Conservation (phyloP, 2,329 filamentous ascomycete species). For the Aspergillus tanneri region DNA sequence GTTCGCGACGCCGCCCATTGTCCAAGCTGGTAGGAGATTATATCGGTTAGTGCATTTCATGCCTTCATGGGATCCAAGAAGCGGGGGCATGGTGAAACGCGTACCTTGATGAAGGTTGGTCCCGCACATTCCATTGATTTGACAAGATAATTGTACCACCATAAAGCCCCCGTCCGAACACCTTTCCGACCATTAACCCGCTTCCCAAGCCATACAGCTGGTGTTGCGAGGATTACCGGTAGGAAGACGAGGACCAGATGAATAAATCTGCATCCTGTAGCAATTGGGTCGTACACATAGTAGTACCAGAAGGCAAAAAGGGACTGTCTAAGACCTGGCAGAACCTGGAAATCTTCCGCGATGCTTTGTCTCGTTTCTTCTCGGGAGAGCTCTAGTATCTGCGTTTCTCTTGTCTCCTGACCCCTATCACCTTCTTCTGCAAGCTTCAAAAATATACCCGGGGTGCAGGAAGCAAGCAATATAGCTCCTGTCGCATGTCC, state of each 20-base stretch:
- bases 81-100: slow-evolving; percentile 2
- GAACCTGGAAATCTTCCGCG: slow-evolving; percentile 59
- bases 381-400: slow-evolving; percentile 81
- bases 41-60: slow-evolving; percentile 2
- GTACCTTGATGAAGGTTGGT: slow-evolving; percentile 93
- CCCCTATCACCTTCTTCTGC: slow-evolving; percentile 51
- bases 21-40: slow-evolving; percentile 61
- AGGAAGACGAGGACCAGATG: slow-evolving; percentile 87
- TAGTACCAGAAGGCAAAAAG: slow-evolving; percentile 66
- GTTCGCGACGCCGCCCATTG: slow-evolving; percentile 97
- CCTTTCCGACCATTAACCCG: slow-evolving; percentile 64
- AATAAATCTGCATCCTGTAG: slow-evolving; percentile 82
- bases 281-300: slow-evolving; percentile 69
- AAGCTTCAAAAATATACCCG: slow-evolving; percentile 60
- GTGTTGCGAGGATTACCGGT: slow-evolving; percentile 78
- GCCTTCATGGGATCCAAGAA: not conserved
- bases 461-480: slow-evolving; percentile 51
- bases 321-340: slow-evolving; percentile 58
- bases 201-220: slow-evolving; percentile 74
- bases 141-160: slow-evolving; percentile 93
- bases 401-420: slow-evolving; percentile 71
- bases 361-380: slow-evolving; percentile 72
- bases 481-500: slow-evolving; percentile 30
- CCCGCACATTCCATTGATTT: slow-evolving; percentile 87
- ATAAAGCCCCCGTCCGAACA: slow-evolving; percentile 77